Percentiles rank a stretch among this genome's conserved stretches.
Evolutionary conservation across 177 flowering plant species (phyloP).

Genomic region (Vitis hybrid): DNA sequence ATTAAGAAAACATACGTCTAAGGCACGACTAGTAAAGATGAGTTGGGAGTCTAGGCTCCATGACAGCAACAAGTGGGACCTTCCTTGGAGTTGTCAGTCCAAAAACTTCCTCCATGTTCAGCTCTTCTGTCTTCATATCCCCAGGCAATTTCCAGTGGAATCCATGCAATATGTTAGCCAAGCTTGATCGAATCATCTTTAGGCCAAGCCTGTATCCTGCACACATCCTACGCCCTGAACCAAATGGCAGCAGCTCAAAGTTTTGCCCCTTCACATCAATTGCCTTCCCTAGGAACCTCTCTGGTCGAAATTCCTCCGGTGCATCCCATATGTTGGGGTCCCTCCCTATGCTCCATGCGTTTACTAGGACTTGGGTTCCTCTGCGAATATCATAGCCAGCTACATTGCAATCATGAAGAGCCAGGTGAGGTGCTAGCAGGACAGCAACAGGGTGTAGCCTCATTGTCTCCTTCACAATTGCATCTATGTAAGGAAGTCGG

Average conservation of each 20-base stretch:
- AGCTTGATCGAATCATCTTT: background rate
- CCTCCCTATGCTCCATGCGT: slow-evolving; percentile 1
- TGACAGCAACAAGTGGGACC: background rate
- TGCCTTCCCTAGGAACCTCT: no score
- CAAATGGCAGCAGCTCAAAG: no score
- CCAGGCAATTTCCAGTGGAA: slow-evolving; percentile 3
- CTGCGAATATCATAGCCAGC: background rate
- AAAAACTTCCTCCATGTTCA: no score
- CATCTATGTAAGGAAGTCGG: no score
- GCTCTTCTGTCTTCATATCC: no score
- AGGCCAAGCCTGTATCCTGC: no score
- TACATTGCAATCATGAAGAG: background rate
- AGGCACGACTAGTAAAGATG: background rate
- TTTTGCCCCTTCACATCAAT: no score
- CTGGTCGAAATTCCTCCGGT: no score
- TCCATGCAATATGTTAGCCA: slow-evolving; percentile 5
- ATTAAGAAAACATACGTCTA: no score
- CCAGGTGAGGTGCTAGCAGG: background rate
- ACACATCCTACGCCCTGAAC: no score
- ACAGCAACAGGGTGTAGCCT: background rate
- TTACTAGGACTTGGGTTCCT: background rate
- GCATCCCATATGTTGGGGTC: background rate
- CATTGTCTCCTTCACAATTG: background rate
- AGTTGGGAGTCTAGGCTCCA: slow-evolving; percentile 1
- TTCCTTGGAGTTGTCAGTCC: background rate